Percentiles rank a stretch among this genome's conserved stretches.
phyloP scores from a whole-genome alignment of 805 yeast genomes.

The Kluyveromyces lactis region DNA sequence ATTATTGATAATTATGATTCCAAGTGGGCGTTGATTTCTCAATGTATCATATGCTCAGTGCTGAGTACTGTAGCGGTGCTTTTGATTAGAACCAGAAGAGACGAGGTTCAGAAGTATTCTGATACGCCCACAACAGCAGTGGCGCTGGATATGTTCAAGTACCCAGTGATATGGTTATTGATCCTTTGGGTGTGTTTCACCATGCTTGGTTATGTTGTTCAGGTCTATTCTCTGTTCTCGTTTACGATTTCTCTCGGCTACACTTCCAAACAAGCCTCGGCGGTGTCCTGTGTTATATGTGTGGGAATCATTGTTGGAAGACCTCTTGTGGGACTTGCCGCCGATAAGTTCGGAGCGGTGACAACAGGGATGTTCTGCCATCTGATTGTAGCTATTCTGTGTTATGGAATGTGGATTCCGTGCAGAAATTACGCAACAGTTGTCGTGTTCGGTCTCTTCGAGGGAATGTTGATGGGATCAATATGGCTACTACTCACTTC shows the following conservation, averaged over 20 bases:
- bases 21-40: neutral
- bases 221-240: conserved; percentile 51
- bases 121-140: neutral
- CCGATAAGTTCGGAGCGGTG: conserved; percentile 46
- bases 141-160: conserved; percentile 1
- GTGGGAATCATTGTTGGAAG: conserved; percentile 50
- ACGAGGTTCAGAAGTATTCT: neutral
- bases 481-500: conserved; percentile 50
- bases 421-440: conserved; percentile 50
- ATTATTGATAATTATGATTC: neutral
- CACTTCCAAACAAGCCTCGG: conserved; percentile 43
- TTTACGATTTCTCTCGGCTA: conserved; percentile 52
- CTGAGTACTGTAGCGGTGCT: neutral
- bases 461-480: conserved; percentile 54
- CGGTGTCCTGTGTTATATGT: conserved; percentile 53
- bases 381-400: conserved; percentile 32
- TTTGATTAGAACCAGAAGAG: conserved; percentile 1
- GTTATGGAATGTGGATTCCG: conserved; percentile 51
- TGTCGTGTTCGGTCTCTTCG: conserved; percentile 40
- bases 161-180: conserved; percentile 26
- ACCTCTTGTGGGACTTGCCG: conserved; percentile 43
- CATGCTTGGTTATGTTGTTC: conserved; percentile 52
- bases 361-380: conserved; percentile 36
- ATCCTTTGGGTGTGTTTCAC: conserved; percentile 38
- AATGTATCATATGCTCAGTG: neutral